A percentile compares a stretch with the other conserved stretches of the same genome.
Evolutionary conservation across 345 rosid genomes (phyloP).

Genomic region (Citrus glauca): DNA sequence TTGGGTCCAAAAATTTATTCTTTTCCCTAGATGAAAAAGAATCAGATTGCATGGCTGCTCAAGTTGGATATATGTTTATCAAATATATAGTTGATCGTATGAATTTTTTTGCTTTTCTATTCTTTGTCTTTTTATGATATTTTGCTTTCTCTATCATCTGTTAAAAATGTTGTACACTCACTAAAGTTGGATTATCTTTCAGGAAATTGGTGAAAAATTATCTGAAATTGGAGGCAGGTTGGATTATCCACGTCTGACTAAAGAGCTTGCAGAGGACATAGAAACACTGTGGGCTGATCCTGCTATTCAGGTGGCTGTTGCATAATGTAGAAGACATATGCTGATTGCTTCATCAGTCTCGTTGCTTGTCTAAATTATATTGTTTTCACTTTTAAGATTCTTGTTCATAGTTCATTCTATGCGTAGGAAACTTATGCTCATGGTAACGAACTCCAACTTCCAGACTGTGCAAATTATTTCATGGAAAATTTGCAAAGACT

Average conservation of each 20-base stretch:
- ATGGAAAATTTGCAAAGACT: slow-evolving; percentile 90
- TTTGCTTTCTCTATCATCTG: not conserved
- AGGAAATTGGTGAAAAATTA: slow-evolving; percentile 78
- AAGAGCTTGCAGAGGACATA: slow-evolving; percentile 69
- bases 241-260: slow-evolving; percentile 71
- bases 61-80: not conserved
- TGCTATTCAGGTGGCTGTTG: slow-evolving; percentile 74
- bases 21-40: not conserved
- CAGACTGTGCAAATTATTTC: slow-evolving; percentile 86
- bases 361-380: not conserved
- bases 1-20: not conserved
- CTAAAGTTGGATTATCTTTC: slow-evolving; percentile 18
- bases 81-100: not conserved
- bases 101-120: not conserved
- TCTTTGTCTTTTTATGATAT: not conserved
- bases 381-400: not conserved
- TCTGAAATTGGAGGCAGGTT: slow-evolving; percentile 79
- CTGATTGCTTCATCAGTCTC: not conserved
- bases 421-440: slow-evolving; percentile 80
- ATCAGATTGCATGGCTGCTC: not conserved
- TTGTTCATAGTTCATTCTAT: slow-evolving; percentile 5
- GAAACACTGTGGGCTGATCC: slow-evolving; percentile 90
- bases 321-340: slow-evolving; percentile 6
- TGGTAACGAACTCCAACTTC: slow-evolving; percentile 89
- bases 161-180: slow-evolving; percentile 1